phyloP scores from a whole-genome alignment of 129 eudicot species.

The Logfia minima region DNA sequence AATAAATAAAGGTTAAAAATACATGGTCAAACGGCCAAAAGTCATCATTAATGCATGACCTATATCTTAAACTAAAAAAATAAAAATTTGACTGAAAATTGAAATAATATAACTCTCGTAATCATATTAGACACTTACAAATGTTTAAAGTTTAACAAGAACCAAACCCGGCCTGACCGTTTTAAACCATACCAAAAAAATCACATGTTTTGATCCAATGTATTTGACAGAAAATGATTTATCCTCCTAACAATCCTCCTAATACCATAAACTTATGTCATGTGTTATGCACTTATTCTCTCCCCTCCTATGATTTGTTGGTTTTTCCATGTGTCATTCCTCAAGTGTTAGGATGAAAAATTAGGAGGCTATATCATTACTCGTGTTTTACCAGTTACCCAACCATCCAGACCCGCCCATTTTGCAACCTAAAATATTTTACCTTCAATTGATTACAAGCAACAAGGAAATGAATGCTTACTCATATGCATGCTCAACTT shows the following conservation, averaged over 20 bases:
- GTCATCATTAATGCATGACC: not conserved
- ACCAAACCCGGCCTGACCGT: no score
- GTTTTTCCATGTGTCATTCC: no score
- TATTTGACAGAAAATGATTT: no score
- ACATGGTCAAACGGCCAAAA: not conserved
- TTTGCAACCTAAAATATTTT: not conserved
- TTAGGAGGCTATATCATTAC: not conserved
- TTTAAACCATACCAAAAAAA: no score
- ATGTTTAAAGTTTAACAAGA: not conserved
- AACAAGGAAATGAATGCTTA: slow-evolving; percentile 39
- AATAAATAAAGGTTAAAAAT: not conserved
- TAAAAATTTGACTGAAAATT: not conserved
- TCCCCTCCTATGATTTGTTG: no score
- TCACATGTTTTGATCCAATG: no score
- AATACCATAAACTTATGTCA: no score
- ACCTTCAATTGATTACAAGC: not conserved
- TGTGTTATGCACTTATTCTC: no score
- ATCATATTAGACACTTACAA: not conserved
- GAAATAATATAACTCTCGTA: not conserved
- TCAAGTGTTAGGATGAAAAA: no score
- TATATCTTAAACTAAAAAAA: not conserved
- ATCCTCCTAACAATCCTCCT: no score
- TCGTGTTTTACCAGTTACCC: not conserved
- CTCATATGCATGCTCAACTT: slow-evolving; percentile 96
- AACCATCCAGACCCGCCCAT: not conserved